Evolutionary conservation across 345 rosid genomes (phyloP), one percentile per base, ranked within the genome.

Genomic region (Murraya paniculata): DNA sequence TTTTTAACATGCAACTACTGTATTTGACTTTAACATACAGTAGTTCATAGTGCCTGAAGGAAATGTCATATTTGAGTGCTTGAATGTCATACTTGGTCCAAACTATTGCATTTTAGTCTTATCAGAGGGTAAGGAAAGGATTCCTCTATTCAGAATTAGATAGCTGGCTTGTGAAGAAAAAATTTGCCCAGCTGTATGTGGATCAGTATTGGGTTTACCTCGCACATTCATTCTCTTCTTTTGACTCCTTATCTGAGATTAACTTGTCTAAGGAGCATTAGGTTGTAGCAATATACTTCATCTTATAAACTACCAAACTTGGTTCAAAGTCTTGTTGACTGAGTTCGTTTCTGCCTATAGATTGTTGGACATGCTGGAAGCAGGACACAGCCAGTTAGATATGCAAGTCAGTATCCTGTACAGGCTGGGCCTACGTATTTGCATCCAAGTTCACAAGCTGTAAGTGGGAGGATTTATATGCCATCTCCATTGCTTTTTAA

Each of bases 391-490:
- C 89, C 90, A 41, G 82, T 85, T 77, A 86, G 94, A 79, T 87
- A 89, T 85, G 79, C 81, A 61, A 66, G 89, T 85, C 98, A 85
- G 79, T 89, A 90, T 82, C 72, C 91, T 78, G 84, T 85, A 83
- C 97, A 87, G 78, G 81, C 88, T 65, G 86, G 89, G 77, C 92
- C 90, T 8, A 53, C 91, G 68, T 89, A 84, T 85, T 81, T 84
- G 80, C 88, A 89, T 76, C 90, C 90, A 53, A 90, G 84, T 84
- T 80, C 91, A 65, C 97, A 89, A 87, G 88, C 92, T 38, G 87
- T 90, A 77, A 84, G 90, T 72, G 74, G 78, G 78, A 41, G 39
- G 38, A 65, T 35, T 79, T 11, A 25, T 21, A 18, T 62, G 56
- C 39, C 73, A 27, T 36, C 38, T 59, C 33, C 57, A 28, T 79